Evolutionary conservation across 805 yeast species (phyloP).

Genomic region (Saccharomycopsis sp.): DNA sequence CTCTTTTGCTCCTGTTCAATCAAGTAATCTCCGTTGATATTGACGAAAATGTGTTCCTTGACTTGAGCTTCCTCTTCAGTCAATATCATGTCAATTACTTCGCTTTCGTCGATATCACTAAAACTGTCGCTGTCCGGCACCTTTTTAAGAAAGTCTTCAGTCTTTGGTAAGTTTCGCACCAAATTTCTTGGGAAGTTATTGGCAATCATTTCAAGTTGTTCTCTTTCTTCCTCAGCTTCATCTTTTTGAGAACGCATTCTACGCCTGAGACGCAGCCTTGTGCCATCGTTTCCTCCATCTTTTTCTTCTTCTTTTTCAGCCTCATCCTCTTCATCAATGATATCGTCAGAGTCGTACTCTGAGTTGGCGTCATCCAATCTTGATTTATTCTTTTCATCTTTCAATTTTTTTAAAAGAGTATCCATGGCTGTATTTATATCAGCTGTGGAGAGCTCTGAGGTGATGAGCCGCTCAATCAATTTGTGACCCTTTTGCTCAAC

Average conservation of each 20-base stretch:
- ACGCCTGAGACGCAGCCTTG: too few relatives aligned
- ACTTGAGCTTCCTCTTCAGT: constrained; percentile 58
- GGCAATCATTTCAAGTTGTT: constrained; percentile 27
- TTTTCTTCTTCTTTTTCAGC: constrained; percentile 13
- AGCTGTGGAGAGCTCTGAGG: constrained; percentile 9
- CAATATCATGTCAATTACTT: constrained; percentile 51
- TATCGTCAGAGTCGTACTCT: neutral
- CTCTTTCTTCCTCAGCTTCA: constrained; percentile 19
- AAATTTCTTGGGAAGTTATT: constrained; percentile 47
- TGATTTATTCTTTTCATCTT: neutral
- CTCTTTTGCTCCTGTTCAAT: constrained; percentile 79
- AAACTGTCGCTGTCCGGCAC: constrained; percentile 54
- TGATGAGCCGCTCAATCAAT: constrained; percentile 13
- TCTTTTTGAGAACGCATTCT: constrained; percentile 13
- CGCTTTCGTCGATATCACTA: constrained; percentile 80
- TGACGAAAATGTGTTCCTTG: constrained; percentile 85
- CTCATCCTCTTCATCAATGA: constrained; percentile 21
- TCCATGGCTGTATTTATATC: constrained; percentile 15
- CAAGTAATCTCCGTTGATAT: constrained; percentile 77
- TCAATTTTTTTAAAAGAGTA: constrained; percentile 2
- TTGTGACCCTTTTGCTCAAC: constrained; percentile 1
- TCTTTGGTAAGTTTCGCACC: constrained; percentile 43
- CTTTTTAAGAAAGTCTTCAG: constrained; percentile 41
- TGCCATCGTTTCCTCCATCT: too few relatives aligned
- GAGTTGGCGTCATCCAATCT: neutral